Evolutionary conservation across 179 eudicot genomes (phyloP), one percentile per base, ranked within the genome.

Genomic region (Silene coronaria): DNA sequence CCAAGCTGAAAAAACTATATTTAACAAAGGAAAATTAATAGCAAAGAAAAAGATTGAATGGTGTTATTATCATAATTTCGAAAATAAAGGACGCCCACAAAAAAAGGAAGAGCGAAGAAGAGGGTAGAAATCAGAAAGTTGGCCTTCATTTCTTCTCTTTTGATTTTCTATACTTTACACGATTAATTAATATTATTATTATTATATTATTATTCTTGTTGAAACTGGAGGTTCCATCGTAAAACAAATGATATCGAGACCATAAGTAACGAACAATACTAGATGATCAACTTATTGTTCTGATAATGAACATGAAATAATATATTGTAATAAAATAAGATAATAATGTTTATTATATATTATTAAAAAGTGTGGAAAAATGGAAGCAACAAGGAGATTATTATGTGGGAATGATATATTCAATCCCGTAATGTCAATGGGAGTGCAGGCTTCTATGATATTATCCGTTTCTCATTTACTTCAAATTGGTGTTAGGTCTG

Each of bases 381-480:
- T 81, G 86, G 86, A 83, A 72, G 86, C 80, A 8, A 83, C 88
- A 7, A 78, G 77, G 19, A 59, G 80, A 30, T 60, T 85, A 13
- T 66, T 85, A 42, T 85, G 88, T 46, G 84, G 83, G 65, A 83
- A 76, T 23, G 91, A 87, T 45, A 42, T 90, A 75, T 88, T 87
- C 82, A 90, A 90, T 80, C 95, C 95, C 0, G 84, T 90, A 2
- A 75, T 86, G 30, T 82, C 95, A 27, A 87, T 86, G 92, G 88
- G 92, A 6, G 62, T 85, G 51, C 95, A 90, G 21, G 88, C 88
- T 22, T 78, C 95, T 16, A 73, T 86, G 78, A 85, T 88, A 61
- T 84, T 90, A 42, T 88, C 89, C 0, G 71, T 90, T 17, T 88
- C 92, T 22, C 95, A 90, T 75, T 76, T 81, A 55, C 84, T 87